Base-by-base conservation (phyloP, 2,329 filamentous ascomycete genomes). In the Aspergillus sp. region DNA sequence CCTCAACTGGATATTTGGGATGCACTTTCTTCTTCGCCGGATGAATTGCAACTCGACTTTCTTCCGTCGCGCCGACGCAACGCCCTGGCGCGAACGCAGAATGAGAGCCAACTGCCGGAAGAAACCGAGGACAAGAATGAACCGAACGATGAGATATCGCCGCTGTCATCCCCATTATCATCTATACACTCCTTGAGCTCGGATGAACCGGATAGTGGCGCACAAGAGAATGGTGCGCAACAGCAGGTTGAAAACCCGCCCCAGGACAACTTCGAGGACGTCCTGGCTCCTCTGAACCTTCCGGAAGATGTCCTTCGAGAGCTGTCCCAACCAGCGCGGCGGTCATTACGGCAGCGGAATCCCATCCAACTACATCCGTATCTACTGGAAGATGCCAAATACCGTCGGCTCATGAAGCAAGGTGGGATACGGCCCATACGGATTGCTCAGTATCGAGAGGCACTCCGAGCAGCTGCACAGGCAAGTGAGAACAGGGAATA, bases 291-390 rank as follows among this genome's bases (percentile, higher is more conserved):
- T 10, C 47, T 64, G 9, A 63, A 70, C 13, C 60, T 70, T 10
- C 58, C 63, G 0, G 62, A 65, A 11, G 63, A 68, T 9, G 47
- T 69, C 16, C 24, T 68, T 43, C 58, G 49, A 22, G 60, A 69
- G 51, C 22, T 65, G 30, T 52, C 57, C 24, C 63, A 60, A 30
- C 65, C 65, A 14, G 45, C 50, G n/a, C 63, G 66, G 52, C 66
- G 72, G 51, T 63, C 62, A 3, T 61, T 79, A 19, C 67, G 77
- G 47, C 67, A 75, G 50, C 71, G 76, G 36, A 77, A 76, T 57
- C 71, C 74, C 7, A 78, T 78, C 45, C 77, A 79, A 50, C 54
- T 78, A 24, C 74, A 79, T 55, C 77, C 77, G 2, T 79, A 79
- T 51, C 60, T 72, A 1, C 58, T 78, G 14, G 77, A 79, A 55